phyloP scores from a whole-genome alignment of 257 asterid species.

The Fraxinus excelsior region DNA sequence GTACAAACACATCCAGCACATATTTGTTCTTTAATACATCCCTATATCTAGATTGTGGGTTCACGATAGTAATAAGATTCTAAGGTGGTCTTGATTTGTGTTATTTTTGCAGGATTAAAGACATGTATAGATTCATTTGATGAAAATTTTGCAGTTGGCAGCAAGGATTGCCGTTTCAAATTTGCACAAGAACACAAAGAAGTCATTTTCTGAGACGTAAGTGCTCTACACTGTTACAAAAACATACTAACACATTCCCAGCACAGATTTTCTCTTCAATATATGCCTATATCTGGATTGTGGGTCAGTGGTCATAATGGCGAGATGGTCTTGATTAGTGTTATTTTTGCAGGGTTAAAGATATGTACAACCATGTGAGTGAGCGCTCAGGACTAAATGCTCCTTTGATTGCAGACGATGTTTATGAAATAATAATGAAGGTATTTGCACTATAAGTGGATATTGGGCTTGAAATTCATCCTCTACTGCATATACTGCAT shows the following conservation, averaged over 20 bases:
- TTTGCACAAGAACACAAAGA: conserved; percentile 93
- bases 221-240: conserved; percentile 21
- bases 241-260: background rate
- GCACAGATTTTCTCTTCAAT: background rate
- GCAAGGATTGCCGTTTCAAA: conserved; percentile 99
- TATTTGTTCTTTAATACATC: no score
- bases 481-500: background rate
- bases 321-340: background rate
- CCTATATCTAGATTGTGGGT: background rate
- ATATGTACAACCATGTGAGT: conserved; percentile 76
- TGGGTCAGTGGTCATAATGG: background rate
- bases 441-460: conserved; percentile 31
- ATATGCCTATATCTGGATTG: no score
- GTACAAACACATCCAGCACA: background rate
- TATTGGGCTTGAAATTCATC: background rate
- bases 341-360: conserved; percentile 59
- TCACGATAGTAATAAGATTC: background rate
- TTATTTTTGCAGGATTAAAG: conserved; percentile 59
- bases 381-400: conserved; percentile 84
- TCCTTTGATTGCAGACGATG: conserved; percentile 86
- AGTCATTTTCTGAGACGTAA: conserved; percentile 96
- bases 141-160: conserved; percentile 63
- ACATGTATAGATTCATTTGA: conserved; percentile 52
- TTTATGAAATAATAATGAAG: conserved; percentile 83
- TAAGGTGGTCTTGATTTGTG: background rate